Conservation (phyloP, 208 protist species). For the Leishmania guyanensis region DNA sequence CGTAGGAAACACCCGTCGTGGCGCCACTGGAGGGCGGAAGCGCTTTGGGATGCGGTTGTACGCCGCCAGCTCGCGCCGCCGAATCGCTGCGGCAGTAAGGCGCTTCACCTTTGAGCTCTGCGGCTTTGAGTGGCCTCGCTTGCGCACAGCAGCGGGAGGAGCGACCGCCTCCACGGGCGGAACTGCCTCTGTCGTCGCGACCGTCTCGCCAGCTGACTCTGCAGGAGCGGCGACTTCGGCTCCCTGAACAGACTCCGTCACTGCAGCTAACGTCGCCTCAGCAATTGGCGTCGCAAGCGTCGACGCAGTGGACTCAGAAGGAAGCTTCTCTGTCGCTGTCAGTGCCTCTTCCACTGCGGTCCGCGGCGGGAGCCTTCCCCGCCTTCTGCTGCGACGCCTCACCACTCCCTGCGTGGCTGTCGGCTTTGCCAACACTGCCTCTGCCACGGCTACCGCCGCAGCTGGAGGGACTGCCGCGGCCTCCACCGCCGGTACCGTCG, state of each 20-base stretch:
- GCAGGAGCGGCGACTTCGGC: background rate
- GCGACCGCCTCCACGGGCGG: background rate
- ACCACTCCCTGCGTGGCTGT: background rate
- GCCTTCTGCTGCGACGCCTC: background rate
- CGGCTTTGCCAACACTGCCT: background rate
- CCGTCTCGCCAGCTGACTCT: background rate
- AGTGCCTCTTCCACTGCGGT: background rate
- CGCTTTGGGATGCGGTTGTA: constrained; percentile 31
- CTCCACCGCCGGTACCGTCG: background rate
- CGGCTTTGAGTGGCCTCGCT: constrained; percentile 7
- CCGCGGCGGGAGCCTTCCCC: constrained; percentile 1
- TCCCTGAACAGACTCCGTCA: background rate
- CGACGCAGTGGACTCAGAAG: background rate
- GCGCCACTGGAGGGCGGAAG: constrained; percentile 11
- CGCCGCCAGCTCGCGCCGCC: constrained; percentile 27
- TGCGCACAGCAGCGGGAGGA: constrained; percentile 9
- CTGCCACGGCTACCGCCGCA: background rate
- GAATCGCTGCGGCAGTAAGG: constrained; percentile 22
- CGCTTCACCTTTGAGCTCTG: constrained; percentile 13
- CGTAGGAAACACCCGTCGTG: constrained; percentile 1
- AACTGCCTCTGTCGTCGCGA: background rate
- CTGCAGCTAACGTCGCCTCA: background rate
- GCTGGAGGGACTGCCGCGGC: background rate
- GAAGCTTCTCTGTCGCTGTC: background rate
- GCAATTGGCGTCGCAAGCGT: background rate